These are phyloP conservation scores for Penicillium palitans DNA, from an alignment of 2,329 filamentous ascomycete species.

Conservation along the genomic window DNA sequence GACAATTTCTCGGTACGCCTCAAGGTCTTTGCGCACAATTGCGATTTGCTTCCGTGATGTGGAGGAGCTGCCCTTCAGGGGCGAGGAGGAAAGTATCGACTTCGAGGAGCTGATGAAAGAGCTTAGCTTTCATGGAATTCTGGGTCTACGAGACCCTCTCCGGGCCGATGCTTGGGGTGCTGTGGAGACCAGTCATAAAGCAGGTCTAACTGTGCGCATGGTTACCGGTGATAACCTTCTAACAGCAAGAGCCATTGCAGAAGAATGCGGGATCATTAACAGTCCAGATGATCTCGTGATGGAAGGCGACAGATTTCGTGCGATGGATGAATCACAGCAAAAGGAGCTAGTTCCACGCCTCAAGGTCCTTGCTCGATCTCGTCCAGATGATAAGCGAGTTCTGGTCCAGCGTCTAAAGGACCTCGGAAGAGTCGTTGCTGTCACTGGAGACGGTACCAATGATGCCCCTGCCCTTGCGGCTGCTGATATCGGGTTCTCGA, in stretches of 20 bases:
- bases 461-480: constrained; percentile 60
- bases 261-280: constrained; percentile 62
- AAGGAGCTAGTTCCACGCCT: constrained; percentile 53
- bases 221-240: constrained; percentile 66
- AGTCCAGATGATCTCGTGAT: constrained; percentile 54
- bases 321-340: constrained; percentile 54
- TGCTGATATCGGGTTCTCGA: constrained; percentile 62
- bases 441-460: constrained; percentile 62
- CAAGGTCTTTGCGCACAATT: constrained; percentile 68
- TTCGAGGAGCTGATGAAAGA: constrained; percentile 62
- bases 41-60: constrained; percentile 71
- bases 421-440: constrained; percentile 55
- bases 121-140: constrained; percentile 64
- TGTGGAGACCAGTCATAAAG: constrained; percentile 60
- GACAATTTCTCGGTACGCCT: constrained; percentile 39
- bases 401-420: constrained; percentile 56
- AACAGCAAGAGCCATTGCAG: constrained; percentile 67
- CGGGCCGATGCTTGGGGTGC: constrained; percentile 61
- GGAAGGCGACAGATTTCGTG: constrained; percentile 62
- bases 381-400: constrained; percentile 60
- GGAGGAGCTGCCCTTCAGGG: constrained; percentile 56
- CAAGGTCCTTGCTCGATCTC: constrained; percentile 59
- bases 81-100: neutral
- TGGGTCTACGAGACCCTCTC: constrained; percentile 67
- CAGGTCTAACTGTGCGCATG: constrained; percentile 65